Base-by-base conservation (phyloP, 129 eudicot genomes). In the Dittrichia graveolens region DNA sequence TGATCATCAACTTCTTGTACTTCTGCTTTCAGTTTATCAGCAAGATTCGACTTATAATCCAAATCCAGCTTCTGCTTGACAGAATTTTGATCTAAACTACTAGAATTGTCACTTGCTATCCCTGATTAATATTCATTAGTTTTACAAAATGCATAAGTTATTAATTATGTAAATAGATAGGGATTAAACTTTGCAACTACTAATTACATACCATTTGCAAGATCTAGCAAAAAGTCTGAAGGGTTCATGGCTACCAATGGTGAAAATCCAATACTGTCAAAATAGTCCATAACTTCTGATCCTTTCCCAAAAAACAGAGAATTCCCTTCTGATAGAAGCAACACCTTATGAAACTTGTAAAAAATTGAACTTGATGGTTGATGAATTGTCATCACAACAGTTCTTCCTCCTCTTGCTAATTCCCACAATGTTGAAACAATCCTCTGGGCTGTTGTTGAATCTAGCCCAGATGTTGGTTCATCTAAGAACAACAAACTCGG, bases 381-480 rank as follows among this genome's bases (percentile, higher is more conserved):
- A 54, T 92, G 98, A 56, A 87, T 92, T 2, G 98, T 92, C 96
- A 89, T 85, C 72, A 84, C 92, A 39, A 89, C 11, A 1, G 96
- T 92, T 63, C 95, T 80, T 16, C 96, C 98, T 0, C 96, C 98
- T 43, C 81, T 74, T 0, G 91, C 92, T 40, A 92, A 69, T 18
- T 87, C 95, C 90, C 81, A 77, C 9, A 92, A 47, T 0, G 87
- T 89, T 0, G 86, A 89, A 45, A 87, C 90, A 16, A 92, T 92
- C 67, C 86, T 61, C 73, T 79, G 96, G 18, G 96, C 98, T 4
- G 98, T 92, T 5, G 98, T 92, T 0, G 98, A 92, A 71, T 92
- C 98, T 4, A 92, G 89, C 43, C 96, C 96, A 0, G 98, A 92
- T 1, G 96, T 92, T 1, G 98, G 98, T 66, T 92, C 98, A 79